Conservation (phyloP, 2,329 filamentous ascomycete species). For the Alternaria angustiovoidea region DNA sequence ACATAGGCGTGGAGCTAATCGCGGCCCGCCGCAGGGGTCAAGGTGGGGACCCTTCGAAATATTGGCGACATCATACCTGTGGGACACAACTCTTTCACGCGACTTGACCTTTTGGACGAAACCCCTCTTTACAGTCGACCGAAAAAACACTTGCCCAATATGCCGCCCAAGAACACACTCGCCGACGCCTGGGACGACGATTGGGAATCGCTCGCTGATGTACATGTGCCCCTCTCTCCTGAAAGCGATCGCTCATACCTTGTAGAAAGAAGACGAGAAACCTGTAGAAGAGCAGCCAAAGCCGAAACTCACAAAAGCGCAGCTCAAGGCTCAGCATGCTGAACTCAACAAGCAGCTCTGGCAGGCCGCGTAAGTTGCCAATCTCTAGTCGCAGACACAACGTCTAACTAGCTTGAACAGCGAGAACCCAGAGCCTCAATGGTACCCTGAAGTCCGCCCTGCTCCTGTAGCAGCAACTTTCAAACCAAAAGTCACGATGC, state of each 20-base stretch:
- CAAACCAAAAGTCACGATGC: constrained; percentile 82
- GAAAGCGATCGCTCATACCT: constrained; percentile 26
- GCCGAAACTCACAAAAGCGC: constrained; percentile 72
- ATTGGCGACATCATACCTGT: constrained; percentile 17
- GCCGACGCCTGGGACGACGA: constrained; percentile 84
- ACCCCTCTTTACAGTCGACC: not conserved
- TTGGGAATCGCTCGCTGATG: constrained; percentile 83
- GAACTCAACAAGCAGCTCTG: constrained; percentile 87
- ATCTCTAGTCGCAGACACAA: not conserved
- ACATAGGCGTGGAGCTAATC: constrained; percentile 14
- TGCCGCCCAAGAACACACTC: constrained; percentile 54
- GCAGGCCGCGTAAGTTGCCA: constrained; percentile 77
- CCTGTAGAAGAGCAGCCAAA: constrained; percentile 49
- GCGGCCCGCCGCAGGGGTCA: constrained; percentile 22
- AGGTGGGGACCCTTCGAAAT: constrained; percentile 15
- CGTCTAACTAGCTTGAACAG: constrained; percentile 54
- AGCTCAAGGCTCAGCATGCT: constrained; percentile 79
- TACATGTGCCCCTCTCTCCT: constrained; percentile 45
- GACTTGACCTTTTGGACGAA: not conserved
- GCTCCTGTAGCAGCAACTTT: constrained; percentile 75
- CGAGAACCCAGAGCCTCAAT: constrained; percentile 76
- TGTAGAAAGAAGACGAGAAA: constrained; percentile 50
- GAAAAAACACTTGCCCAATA: constrained; percentile 17
- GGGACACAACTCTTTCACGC: not conserved
- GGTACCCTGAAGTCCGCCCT: constrained; percentile 73